phyloP scores from a whole-genome alignment of 2,329 filamentous ascomycete species.

The Xylariaceae sp. region DNA sequence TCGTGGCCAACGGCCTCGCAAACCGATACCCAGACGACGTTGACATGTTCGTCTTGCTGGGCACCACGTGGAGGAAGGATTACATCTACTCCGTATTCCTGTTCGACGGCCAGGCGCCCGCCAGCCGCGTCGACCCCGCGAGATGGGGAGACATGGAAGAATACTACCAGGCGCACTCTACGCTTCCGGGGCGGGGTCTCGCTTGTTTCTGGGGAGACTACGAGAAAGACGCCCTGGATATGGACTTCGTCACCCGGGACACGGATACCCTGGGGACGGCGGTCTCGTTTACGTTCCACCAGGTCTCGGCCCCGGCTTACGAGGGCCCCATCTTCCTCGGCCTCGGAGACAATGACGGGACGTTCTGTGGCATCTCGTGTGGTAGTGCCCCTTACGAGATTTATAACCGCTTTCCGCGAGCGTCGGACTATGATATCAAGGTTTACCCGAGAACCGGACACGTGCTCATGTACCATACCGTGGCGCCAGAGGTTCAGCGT shows the following conservation, averaged over 20 bases:
- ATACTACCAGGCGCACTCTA: slow-evolving; percentile 30
- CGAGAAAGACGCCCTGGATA: slow-evolving; percentile 20
- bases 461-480: slow-evolving; percentile 26
- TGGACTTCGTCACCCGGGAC: too few species aligned
- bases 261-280: slow-evolving; percentile 31
- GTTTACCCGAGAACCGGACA: slow-evolving; percentile 28
- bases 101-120: slow-evolving; percentile 27
- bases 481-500: not conserved
- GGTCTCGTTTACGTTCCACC: slow-evolving; percentile 31
- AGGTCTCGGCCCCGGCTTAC: slow-evolving; percentile 25
- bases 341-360: slow-evolving; percentile 27
- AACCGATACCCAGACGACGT: slow-evolving; percentile 28
- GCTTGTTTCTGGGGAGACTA: slow-evolving; percentile 31
- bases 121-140: slow-evolving; percentile 21
- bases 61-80: slow-evolving; percentile 24
- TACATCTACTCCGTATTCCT: slow-evolving; percentile 33
- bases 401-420: slow-evolving; percentile 23
- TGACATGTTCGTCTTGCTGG: slow-evolving; percentile 26
- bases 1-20: slow-evolving; percentile 25
- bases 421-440: slow-evolving; percentile 22
- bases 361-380: too few species aligned
- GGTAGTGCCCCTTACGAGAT: slow-evolving; percentile 31
- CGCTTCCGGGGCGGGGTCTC: slow-evolving; percentile 22
- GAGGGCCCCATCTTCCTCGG: slow-evolving; percentile 31
- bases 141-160: slow-evolving; percentile 25